Base-by-base conservation (phyloP, 2,329 filamentous ascomycete genomes). In the Macroventuria anomochaeta region DNA sequence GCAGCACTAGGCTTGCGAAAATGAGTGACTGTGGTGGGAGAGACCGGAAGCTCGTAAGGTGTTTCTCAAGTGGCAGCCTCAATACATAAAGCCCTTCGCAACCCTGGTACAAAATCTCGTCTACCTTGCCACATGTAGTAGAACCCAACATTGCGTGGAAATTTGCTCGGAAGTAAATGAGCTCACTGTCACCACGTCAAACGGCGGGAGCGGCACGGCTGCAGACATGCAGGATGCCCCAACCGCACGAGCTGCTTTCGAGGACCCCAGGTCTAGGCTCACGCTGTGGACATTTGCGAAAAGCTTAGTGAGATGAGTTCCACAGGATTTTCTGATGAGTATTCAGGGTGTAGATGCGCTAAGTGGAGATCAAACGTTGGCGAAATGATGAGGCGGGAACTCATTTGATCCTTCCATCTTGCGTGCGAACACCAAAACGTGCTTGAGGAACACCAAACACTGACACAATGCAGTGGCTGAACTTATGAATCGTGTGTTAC, bases 361-460 rank as follows among this genome's bases (percentile, higher is more conserved):
- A 64, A 58, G 51, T 48, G 67, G 37, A 62, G 62, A 71, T 71
- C 68, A 72, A 70, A 72, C 69, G 53, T 49, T 60, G 55, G 53
- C 61, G 69, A 70, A 55, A 71, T 73, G 63, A 70, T 37, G 38
- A 55, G 53, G 56, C 59, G 59, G 50, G 39, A 61, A 61, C 46
- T 50, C 37, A 51, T 39, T 41, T 47, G 42, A 51, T 51, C 53
- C 46, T 51, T 43, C 42, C 39, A 44, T 34, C 11, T 49, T 49
- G 34, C 44, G 33, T 38, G 20, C 26, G 38, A 48, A 53, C 34
- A 33, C 33, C 32, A 48, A 36, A 48, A 48, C 25, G n/a, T 54
- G 28, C 28, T 25, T 21, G 23, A 34, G 21, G 23, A 49, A 40
- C 39, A 40, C 23, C 21, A 49, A 44, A 44, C 28, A 31, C 21